Evolutionary conservation across 768 basidiomycete species (phyloP), one percentile per base, ranked within the genome.

Genomic region (Phaeotremella skinneri): DNA sequence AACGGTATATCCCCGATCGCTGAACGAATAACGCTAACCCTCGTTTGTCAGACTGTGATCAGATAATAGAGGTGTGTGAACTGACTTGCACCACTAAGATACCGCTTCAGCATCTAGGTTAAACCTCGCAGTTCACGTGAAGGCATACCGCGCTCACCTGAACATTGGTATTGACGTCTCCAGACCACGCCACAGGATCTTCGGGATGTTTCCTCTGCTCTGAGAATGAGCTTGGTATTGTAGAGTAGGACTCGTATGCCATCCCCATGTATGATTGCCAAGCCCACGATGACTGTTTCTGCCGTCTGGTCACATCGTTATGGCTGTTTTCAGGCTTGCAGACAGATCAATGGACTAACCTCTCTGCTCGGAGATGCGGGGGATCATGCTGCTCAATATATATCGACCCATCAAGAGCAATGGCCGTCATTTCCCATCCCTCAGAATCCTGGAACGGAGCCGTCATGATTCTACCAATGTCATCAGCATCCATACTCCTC

Each of bases 371-470:
- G 20, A 55, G 43, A 13, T 75, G 67, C 14, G 66, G 61, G 0
- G 72, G 65, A 29, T 76, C 61, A 56, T 75, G 63, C 26, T 69
- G 63, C 50, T 79, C 73, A 31, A 79, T 61, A 56, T 79, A 76
- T 9, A 76, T 64, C 30, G 72, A 71, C 11, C 75, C 74, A 39
- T 69, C 67, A 1, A 76, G 56, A 0, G 72, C 59, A 39, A 73
- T 61, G 3, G 75, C 74, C 3, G 74, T 76, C 71, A 76, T 73
- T 52, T 77, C 72, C 77, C 76, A 76, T 4, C 64, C 62, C 27
- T 77, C 74, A 32, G 68, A 34, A 30, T 74, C 69, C 48, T 75
- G 70, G 39, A 67, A 78, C 7, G 77, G 72, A 4, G 77, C 76
- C 2, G 69, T 73, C 64, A 78, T 67, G 6, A 78, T 65, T 45